Evolutionary conservation across 1,284 basidiomycete species (phyloP).

Genomic region (Heimioporus punctisporus): DNA sequence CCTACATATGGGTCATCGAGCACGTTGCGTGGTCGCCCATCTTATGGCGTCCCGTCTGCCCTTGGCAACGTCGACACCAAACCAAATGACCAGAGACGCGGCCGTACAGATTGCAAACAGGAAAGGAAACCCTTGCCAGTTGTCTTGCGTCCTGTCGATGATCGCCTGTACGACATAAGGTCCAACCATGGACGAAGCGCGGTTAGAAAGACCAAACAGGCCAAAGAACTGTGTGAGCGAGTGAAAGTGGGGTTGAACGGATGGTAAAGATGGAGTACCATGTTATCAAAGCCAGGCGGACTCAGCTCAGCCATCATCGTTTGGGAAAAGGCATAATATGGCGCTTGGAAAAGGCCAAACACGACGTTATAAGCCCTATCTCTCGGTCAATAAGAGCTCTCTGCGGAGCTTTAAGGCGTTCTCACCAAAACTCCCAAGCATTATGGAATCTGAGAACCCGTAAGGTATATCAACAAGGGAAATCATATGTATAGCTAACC

Average conservation of each 20-base stretch:
- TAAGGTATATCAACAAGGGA: background rate
- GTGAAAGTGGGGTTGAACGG: background rate
- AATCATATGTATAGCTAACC: constrained; percentile 40
- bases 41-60: constrained; percentile 54
- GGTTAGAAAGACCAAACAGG: constrained; percentile 81
- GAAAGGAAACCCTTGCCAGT: constrained; percentile 83
- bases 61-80: constrained; percentile 15
- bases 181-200: constrained; percentile 81
- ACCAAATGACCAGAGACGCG: constrained; percentile 48
- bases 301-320: constrained; percentile 89
- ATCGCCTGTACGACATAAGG: constrained; percentile 82
- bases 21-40: constrained; percentile 51
- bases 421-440: constrained; percentile 82
- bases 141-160: constrained; percentile 70
- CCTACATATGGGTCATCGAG: constrained; percentile 1
- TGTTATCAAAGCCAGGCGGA: constrained; percentile 83
- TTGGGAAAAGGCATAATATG: constrained; percentile 83
- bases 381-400: constrained; percentile 1
- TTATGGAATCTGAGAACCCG: constrained; percentile 67
- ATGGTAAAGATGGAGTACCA: constrained; percentile 42
- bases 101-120: constrained; percentile 70
- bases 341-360: constrained; percentile 67
- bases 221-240: constrained; percentile 63
- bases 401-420: background rate
- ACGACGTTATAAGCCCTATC: constrained; percentile 28